A percentile compares a stretch with the other conserved stretches of the same genome.
These are phyloP conservation scores for Penicillium sp. DNA, from an alignment of 2,329 filamentous ascomycete species.

Conservation along the genomic window DNA sequence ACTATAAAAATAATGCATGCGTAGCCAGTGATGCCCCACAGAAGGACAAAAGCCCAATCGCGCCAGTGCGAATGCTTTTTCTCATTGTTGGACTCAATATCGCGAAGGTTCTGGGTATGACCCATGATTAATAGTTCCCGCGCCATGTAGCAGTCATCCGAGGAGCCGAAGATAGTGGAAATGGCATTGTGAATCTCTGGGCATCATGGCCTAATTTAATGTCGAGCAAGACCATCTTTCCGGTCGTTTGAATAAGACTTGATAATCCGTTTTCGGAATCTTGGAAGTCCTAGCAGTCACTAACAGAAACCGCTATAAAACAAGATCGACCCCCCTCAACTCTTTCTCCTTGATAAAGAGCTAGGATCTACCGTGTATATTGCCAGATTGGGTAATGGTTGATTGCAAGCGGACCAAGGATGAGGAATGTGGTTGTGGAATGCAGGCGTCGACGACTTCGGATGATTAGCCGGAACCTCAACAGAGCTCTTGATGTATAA, in stretches of 20 bases:
- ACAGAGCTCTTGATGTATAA: not conserved
- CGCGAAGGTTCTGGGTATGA: slow-evolving; percentile 12
- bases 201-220: slow-evolving; percentile 5
- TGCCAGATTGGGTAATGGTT: slow-evolving; percentile 2
- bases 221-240: not conserved
- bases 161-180: not conserved
- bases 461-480: not conserved
- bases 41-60: slow-evolving; percentile 22
- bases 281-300: not conserved
- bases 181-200: not conserved
- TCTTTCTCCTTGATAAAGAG: not conserved
- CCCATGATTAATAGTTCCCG: slow-evolving; percentile 23
- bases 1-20: slow-evolving; percentile 24
- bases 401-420: slow-evolving; percentile 3
- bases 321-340: not conserved
- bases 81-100: slow-evolving; percentile 25
- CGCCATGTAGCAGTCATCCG: not conserved
- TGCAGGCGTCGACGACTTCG: not conserved
- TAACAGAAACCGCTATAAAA: not conserved
- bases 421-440: slow-evolving; percentile 11
- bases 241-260: slow-evolving; percentile 3
- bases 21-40: slow-evolving; percentile 28
- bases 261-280: slow-evolving; percentile 5
- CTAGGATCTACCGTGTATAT: not conserved
- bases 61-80: slow-evolving; percentile 16